phyloP scores from a whole-genome alignment of 2,329 filamentous ascomycete genomes.

The Cucurbitaria berberidis region DNA sequence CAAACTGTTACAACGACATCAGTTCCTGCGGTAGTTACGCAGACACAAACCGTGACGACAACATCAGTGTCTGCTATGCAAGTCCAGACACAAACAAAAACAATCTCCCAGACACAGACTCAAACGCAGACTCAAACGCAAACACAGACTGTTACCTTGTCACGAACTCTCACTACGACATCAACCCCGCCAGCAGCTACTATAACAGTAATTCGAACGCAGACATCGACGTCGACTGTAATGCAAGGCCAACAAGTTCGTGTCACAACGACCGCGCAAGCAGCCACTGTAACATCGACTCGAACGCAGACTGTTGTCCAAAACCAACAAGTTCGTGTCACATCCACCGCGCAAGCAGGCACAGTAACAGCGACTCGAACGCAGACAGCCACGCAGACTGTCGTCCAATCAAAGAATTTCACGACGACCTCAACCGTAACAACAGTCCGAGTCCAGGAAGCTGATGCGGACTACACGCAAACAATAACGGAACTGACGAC shows the following conservation, averaged over 20 bases:
- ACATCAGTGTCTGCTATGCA: neutral
- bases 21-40: neutral
- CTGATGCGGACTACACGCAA: neutral
- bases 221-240: too few relatives aligned
- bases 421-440: neutral
- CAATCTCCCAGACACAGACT: too few relatives aligned
- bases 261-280: too few relatives aligned
- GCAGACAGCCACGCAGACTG: neutral
- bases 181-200: neutral
- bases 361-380: neutral
- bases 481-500: neutral
- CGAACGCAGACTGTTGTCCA: too few relatives aligned
- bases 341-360: too few relatives aligned
- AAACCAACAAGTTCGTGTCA: too few relatives aligned
- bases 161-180: neutral
- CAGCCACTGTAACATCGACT: too few relatives aligned
- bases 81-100: too few relatives aligned
- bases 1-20: neutral
- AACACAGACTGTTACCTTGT: neutral
- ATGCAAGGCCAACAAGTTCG: too few relatives aligned
- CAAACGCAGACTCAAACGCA: neutral
- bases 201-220: too few relatives aligned
- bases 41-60: neutral
- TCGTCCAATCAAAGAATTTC: neutral
- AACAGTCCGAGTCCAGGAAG: neutral